Base-by-base conservation (phyloP, 2,329 filamentous ascomycete genomes). In the Boeremia exigua region DNA sequence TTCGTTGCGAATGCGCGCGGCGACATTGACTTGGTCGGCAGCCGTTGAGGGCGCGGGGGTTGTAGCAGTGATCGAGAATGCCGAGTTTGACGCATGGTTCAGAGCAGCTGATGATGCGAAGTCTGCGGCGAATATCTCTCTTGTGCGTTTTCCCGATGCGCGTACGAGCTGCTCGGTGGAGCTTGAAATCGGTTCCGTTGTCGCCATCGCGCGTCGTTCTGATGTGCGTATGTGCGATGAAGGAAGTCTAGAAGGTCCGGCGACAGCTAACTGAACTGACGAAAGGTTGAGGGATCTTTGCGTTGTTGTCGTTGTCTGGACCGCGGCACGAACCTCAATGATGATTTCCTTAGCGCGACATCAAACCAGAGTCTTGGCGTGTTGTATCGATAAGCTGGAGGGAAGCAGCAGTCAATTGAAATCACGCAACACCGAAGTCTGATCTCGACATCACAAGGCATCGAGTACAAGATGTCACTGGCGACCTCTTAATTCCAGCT, bases 1-100 rank as follows among this genome's bases (percentile, higher is more conserved):
- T 79, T 97, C 92, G 69, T 81, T 81, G 48, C 82, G 82, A 70
- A 90, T 86, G 43, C 88, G 85, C 49, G 82, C 76, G 28, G 82
- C 78, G 39, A 87, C 78, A 46, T 79, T 78, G 40, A 80, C 73
- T 59, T 75, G 75, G 54, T 81, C 78, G 39, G 80, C 76, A 45
- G 75, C 68, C 11, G 80, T 75, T 33, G 70, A 69, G 4, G 79
- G 75, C 40, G 79, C 77, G 28, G 78, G 75, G 15, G 80, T 77
- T 25, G 79, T 72, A 7, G 80, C 76, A 43, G 79, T 77, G 52
- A 79, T 75, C 4, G 77, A 73, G 40, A 74, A 75, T 37, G 66
- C 60, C 42, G 76, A 65, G 46, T 77, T 77, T 12, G 74, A 56
- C 50, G 75, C 63, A 63, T 78, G 75, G 34, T 78, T 72, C 30